phyloP scores from a whole-genome alignment of 768 basidiomycete genomes.

The Rhodotorula diobovata region DNA sequence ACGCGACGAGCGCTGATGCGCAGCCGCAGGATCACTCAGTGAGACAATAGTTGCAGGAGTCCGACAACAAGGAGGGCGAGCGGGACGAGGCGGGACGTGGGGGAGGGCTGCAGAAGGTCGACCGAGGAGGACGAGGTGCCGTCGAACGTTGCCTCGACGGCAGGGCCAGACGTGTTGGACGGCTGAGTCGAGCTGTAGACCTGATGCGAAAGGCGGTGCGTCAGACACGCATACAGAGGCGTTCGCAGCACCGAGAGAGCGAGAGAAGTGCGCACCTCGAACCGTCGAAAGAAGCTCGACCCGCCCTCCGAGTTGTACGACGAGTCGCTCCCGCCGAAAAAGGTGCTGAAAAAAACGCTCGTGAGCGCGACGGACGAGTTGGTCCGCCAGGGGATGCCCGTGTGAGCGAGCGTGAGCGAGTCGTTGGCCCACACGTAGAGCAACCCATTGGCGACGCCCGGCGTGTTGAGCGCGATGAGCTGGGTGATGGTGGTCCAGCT shows the following conservation, averaged over 20 bases:
- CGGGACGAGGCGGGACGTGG: background rate
- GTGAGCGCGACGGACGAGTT: conserved; percentile 10
- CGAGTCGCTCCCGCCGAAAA: conserved; percentile 28
- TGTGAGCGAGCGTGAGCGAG: conserved; percentile 19
- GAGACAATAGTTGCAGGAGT: background rate
- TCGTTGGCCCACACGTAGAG: conserved; percentile 26
- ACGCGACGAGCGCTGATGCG: too few relatives aligned
- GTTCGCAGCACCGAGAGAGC: too few relatives aligned
- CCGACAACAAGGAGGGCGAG: background rate
- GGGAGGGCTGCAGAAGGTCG: too few relatives aligned
- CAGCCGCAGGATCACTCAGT: background rate
- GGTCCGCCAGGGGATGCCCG: conserved; percentile 15
- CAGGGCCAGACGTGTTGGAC: conserved; percentile 11
- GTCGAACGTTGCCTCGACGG: conserved; percentile 10
- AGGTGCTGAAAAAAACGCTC: conserved; percentile 32
- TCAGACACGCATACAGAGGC: too few relatives aligned
- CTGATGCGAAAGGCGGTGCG: background rate
- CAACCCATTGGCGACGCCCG: conserved; percentile 25
- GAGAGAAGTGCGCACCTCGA: conserved; percentile 23
- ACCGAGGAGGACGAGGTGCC: background rate
- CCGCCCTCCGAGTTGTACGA: conserved; percentile 7
- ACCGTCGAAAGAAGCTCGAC: conserved; percentile 3
- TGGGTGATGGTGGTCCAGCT: conserved; percentile 36
- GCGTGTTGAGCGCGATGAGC: conserved; percentile 32
- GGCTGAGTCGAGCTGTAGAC: background rate